These are phyloP conservation scores for Penicillium angulare DNA, from an alignment of 495 filamentous ascomycete species.

Conservation along the genomic window DNA sequence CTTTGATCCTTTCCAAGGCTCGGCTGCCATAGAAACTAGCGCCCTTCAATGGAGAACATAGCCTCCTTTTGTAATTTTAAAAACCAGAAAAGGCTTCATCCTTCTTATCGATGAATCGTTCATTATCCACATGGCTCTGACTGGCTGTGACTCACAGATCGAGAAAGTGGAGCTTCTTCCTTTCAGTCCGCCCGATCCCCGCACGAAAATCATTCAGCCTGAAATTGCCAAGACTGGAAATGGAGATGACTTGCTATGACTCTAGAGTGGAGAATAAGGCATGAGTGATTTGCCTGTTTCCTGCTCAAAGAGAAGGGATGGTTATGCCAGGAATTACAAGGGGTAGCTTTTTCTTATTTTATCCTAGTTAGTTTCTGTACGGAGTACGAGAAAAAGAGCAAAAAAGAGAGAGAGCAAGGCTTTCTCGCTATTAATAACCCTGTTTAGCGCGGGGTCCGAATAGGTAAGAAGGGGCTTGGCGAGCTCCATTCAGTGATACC, in stretches of 20 bases:
- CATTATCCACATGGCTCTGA: slow-evolving; percentile 12
- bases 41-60: too few relatives aligned
- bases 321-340: too few relatives aligned
- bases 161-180: slow-evolving; percentile 13
- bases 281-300: neutral
- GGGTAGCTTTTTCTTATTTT: too few relatives aligned
- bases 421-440: slow-evolving; percentile 11
- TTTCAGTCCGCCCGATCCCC: slow-evolving; percentile 23
- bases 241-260: slow-evolving; percentile 2
- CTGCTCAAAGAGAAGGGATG: neutral
- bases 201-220: slow-evolving; percentile 8
- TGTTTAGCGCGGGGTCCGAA: slow-evolving; percentile 24
- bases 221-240: too few relatives aligned
- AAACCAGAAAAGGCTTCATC: too few relatives aligned
- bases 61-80: too few relatives aligned
- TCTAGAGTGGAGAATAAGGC: neutral
- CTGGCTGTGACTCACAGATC: slow-evolving; percentile 6
- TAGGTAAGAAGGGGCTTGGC: slow-evolving; percentile 16
- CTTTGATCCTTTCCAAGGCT: too few relatives aligned
- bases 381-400: too few relatives aligned
- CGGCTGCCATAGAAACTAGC: too few relatives aligned
- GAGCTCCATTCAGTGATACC: neutral
- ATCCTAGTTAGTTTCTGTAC: too few relatives aligned
- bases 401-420: slow-evolving; percentile 1
- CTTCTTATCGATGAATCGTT: neutral